These are phyloP conservation scores for Botrytis galanthina DNA, from an alignment of 2,329 filamentous ascomycete genomes.

Conservation along the genomic window DNA sequence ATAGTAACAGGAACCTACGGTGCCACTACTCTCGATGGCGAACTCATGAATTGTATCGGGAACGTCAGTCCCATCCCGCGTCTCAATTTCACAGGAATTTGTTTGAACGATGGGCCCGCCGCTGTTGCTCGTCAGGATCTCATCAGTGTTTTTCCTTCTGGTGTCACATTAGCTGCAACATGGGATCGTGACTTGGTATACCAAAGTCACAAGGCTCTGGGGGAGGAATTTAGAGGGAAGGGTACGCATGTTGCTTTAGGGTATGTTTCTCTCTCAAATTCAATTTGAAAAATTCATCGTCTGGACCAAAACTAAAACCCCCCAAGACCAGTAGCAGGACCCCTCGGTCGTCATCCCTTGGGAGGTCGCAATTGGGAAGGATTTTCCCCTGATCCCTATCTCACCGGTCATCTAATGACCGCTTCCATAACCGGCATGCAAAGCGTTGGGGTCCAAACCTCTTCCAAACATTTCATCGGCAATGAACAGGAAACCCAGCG, in stretches of 20 bases:
- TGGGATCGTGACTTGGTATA: constrained; percentile 75
- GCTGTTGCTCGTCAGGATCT: constrained; percentile 41
- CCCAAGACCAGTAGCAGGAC: constrained; percentile 52
- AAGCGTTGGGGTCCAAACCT: constrained; percentile 63
- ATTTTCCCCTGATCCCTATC: constrained; percentile 38
- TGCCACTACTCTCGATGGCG: not conserved
- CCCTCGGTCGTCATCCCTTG: constrained; percentile 62
- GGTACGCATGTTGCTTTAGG: constrained; percentile 75
- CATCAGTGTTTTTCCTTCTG: constrained; percentile 63
- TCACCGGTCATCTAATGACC: constrained; percentile 23
- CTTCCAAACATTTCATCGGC: constrained; percentile 57
- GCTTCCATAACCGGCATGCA: constrained; percentile 59
- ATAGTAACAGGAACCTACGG: not conserved
- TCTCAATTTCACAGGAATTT: constrained; percentile 25
- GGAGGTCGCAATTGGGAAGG: constrained; percentile 68
- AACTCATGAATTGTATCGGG: constrained; percentile 22
- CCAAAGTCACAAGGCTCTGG: constrained; percentile 69
- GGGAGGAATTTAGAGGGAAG: constrained; percentile 70
- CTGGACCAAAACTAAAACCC: not conserved
- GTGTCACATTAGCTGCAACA: constrained; percentile 67
- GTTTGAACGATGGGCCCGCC: constrained; percentile 26
- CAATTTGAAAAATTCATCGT: not conserved
- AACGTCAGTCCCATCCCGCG: constrained; percentile 26
- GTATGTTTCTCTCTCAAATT: not conserved
- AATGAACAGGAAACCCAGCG: constrained; percentile 47